Base-by-base conservation (phyloP, 2,329 filamentous ascomycete genomes). In the Penicillium verrucosum region DNA sequence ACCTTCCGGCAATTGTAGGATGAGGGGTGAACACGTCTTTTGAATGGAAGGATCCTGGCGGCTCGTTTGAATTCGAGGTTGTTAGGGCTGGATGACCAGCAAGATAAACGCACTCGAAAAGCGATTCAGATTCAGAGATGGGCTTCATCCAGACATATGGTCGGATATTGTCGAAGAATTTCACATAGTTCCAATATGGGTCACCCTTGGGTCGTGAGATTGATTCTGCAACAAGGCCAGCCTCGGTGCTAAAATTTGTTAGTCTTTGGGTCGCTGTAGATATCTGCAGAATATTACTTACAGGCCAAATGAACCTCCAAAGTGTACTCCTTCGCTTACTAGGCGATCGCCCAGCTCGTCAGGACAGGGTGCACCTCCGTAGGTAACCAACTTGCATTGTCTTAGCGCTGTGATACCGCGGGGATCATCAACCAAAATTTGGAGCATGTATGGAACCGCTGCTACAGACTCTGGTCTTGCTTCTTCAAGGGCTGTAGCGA, bases 131-230 rank as follows among this genome's bases (percentile, higher is more conserved):
- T 4, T 59, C 53, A 0, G 63, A 60, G 5, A 72, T 48, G 0
- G 73, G 71, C 44, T 73, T 73, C 69, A 78, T 78, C 59, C 65
- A 65, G 46, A 78, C 68, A 52, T 75, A 73, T 1, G 69, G 59
- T 5, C 58, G 61, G 11, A 78, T 62, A 45, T 72, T 73, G 16
- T 70, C 69, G 40, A 75, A 77, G 18, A 75, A 73, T 14, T 69
- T 65, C 46, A 79, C 56, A 56, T 78, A 79, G 30, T 75, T 72
- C 77, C 77, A 79, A n/a, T 71, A 66, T 14, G 73, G 70, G 44
- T 77, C 74, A 2, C 60, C 68, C 3, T 65, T 66, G 3, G 72
- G 71, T 10, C 76, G 73, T 5, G 70, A 64, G 37, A 78, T 71
- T 1, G 76, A 78, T 51, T 77, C 75, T 12, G 74, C 75, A 2